A percentile compares a stretch with the other conserved stretches of the same genome.
Conservation (phyloP, 2,329 filamentous ascomycete genomes). For the Sarocladium strictum region DNA sequence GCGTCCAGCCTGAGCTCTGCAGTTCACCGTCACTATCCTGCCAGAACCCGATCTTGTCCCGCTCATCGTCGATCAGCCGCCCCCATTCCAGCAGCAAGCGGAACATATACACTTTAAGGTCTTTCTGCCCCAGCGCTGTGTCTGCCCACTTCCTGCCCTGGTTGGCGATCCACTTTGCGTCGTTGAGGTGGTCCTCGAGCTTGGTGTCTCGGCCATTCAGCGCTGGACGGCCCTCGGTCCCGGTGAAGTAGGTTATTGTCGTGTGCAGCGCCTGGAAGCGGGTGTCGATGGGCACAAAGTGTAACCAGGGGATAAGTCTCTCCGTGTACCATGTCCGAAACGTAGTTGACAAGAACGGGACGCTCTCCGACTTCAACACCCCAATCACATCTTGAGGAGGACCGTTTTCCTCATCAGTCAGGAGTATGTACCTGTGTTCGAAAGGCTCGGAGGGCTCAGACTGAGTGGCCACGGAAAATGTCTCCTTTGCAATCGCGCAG, state of each 20-base stretch:
- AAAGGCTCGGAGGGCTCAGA: conserved; percentile 45
- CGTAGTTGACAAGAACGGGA: conserved; percentile 66
- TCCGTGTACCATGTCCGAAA: conserved; percentile 78
- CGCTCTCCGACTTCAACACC: conserved; percentile 57
- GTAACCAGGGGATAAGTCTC: conserved; percentile 67
- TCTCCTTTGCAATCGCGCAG: conserved; percentile 22
- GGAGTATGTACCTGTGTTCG: conserved; percentile 63
- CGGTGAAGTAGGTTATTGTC: conserved; percentile 68
- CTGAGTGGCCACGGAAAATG: conserved; percentile 23
- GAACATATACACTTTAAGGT: conserved; percentile 79
- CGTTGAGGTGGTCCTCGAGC: conserved; percentile 40
- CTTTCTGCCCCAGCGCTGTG: conserved; percentile 58
- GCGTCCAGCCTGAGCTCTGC: conserved; percentile 24
- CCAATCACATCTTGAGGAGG: conserved; percentile 54
- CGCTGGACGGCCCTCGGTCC: conserved; percentile 37
- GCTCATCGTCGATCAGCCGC: conserved; percentile 57
- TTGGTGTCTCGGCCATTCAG: conserved; percentile 39
- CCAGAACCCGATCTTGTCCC: conserved; percentile 38
- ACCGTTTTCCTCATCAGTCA: conserved; percentile 66
- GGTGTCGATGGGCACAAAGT: conserved; percentile 73
- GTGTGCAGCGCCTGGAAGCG: conserved; percentile 69
- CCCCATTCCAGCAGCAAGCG: conserved; percentile 73
- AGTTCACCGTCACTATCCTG: conserved; percentile 22
- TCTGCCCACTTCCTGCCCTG: conserved; percentile 60
- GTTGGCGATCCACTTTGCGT: conserved; percentile 60